Percentiles rank a stretch among this genome's conserved stretches.
phyloP scores from a whole-genome alignment of 2,329 filamentous ascomycete species.

The Colletotrichum costaricense region DNA sequence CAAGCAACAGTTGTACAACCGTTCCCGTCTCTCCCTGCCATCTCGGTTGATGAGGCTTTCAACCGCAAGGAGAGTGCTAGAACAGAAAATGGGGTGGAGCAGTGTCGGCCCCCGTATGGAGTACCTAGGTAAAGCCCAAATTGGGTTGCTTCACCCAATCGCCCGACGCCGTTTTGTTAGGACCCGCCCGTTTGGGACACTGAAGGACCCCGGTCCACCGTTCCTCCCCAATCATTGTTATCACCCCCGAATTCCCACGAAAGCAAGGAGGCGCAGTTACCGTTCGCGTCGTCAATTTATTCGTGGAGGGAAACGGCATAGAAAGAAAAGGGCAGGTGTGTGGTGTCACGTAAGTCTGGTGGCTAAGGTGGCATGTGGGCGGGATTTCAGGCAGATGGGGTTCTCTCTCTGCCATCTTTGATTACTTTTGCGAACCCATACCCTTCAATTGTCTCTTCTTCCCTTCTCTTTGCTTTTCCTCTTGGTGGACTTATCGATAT shows the following conservation, averaged over 20 bases:
- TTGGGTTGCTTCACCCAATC: slow-evolving; percentile 19
- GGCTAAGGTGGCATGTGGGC: slow-evolving; percentile 20
- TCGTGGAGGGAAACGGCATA: not conserved
- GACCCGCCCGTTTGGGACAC: slow-evolving; percentile 27
- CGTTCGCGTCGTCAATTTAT: slow-evolving; percentile 20
- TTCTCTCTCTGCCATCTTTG: not conserved
- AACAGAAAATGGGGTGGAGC: slow-evolving; percentile 21
- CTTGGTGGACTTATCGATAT: not conserved
- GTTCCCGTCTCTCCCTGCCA: slow-evolving; percentile 21
- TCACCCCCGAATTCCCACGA: slow-evolving; percentile 13
- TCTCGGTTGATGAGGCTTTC: slow-evolving; percentile 20
- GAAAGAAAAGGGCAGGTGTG: not conserved
- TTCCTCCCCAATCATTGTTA: not conserved
- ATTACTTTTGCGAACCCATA: not conserved
- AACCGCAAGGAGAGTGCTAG: slow-evolving; percentile 21
- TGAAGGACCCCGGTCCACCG: not conserved
- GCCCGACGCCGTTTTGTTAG: slow-evolving; percentile 14
- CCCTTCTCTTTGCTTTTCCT: not conserved
- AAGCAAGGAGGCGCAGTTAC: slow-evolving; percentile 33
- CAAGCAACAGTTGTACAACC: not conserved
- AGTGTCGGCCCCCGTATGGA: not conserved
- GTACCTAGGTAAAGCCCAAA: not conserved
- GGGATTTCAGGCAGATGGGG: slow-evolving; percentile 7
- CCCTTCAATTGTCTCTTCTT: not conserved
- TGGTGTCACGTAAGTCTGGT: slow-evolving; percentile 9